Conservation (phyloP, 2,329 filamentous ascomycete genomes). For the Pseudogymnoascus sp. region DNA sequence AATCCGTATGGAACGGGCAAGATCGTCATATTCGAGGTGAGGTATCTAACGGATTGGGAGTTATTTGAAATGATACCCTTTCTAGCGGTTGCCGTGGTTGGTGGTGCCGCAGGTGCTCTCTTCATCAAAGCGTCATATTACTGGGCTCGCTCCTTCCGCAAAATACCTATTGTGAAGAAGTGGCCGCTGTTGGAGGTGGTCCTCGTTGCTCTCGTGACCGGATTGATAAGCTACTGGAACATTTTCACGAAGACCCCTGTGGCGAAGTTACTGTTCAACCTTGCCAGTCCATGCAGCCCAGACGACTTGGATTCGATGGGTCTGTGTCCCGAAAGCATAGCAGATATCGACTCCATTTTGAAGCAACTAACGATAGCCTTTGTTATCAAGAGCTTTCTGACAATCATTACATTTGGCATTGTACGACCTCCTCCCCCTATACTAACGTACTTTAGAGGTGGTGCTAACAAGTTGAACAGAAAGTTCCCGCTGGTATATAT, state of each 20-base stretch:
- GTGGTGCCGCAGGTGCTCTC: constrained; percentile 75
- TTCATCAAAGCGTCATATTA: constrained; percentile 93
- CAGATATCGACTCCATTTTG: constrained; percentile 74
- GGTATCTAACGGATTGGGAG: constrained; percentile 85
- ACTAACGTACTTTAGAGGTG: background rate
- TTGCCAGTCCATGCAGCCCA: constrained; percentile 79
- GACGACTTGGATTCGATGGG: constrained; percentile 59
- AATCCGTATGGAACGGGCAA: constrained; percentile 96
- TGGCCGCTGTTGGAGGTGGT: constrained; percentile 82
- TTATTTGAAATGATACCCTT: constrained; percentile 86
- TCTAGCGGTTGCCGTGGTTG: constrained; percentile 76
- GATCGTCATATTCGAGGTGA: constrained; percentile 92
- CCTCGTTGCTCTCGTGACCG: constrained; percentile 78
- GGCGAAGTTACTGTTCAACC: constrained; percentile 80
- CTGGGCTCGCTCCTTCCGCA: constrained; percentile 86
- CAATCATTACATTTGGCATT: constrained; percentile 87
- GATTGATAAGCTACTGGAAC: constrained; percentile 88
- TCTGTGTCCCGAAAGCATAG: constrained; percentile 64
- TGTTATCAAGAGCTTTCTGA: constrained; percentile 81
- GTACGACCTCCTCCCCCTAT: constrained; percentile 35
- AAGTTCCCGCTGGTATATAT: constrained; percentile 94
- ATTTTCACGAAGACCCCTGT: constrained; percentile 81
- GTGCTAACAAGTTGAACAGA: constrained; percentile 38
- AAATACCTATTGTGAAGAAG: constrained; percentile 70
- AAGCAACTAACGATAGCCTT: constrained; percentile 68